Evolutionary conservation across 2,329 filamentous ascomycete species (phyloP).

Genomic region (Colletotrichum navitas): DNA sequence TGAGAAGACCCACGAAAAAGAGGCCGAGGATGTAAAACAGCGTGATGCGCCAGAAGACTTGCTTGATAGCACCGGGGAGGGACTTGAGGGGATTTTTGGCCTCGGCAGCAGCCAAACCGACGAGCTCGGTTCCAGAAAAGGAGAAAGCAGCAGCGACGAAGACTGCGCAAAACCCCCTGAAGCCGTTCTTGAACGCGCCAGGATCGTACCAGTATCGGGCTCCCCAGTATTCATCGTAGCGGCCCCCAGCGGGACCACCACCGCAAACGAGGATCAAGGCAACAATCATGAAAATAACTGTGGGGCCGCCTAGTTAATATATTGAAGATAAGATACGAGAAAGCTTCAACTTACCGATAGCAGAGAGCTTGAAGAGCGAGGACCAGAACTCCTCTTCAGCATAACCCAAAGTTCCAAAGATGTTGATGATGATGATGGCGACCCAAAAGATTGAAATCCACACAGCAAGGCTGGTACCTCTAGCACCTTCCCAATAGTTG

Average conservation of each 20-base stretch:
- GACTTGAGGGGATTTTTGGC: slow-evolving; percentile 77
- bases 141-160: slow-evolving; percentile 81
- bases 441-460: slow-evolving; percentile 69
- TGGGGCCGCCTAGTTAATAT: neutral
- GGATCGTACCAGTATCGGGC: slow-evolving; percentile 63
- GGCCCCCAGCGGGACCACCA: slow-evolving; percentile 66
- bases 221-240: slow-evolving; percentile 62
- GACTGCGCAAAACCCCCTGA: slow-evolving; percentile 79
- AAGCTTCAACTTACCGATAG: slow-evolving; percentile 52
- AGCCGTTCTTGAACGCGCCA: slow-evolving; percentile 76
- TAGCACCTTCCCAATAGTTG: slow-evolving; percentile 58
- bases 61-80: slow-evolving; percentile 86
- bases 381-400: slow-evolving; percentile 71
- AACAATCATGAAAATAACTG: slow-evolving; percentile 73
- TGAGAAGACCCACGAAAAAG: slow-evolving; percentile 64
- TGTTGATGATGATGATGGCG: slow-evolving; percentile 57
- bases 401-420: slow-evolving; percentile 62
- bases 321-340: rapidly evolving
- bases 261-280: slow-evolving; percentile 70
- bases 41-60: slow-evolving; percentile 73
- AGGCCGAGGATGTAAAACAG: slow-evolving; percentile 68
- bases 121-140: slow-evolving; percentile 79
- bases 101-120: slow-evolving; percentile 81
- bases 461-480: slow-evolving; percentile 59
- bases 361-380: slow-evolving; percentile 61